A percentile compares a stretch with the other conserved stretches of the same genome.
Evolutionary conservation across 75 land plant genomes (phyloP).

Genomic region (Pinus tabuliformis): DNA sequence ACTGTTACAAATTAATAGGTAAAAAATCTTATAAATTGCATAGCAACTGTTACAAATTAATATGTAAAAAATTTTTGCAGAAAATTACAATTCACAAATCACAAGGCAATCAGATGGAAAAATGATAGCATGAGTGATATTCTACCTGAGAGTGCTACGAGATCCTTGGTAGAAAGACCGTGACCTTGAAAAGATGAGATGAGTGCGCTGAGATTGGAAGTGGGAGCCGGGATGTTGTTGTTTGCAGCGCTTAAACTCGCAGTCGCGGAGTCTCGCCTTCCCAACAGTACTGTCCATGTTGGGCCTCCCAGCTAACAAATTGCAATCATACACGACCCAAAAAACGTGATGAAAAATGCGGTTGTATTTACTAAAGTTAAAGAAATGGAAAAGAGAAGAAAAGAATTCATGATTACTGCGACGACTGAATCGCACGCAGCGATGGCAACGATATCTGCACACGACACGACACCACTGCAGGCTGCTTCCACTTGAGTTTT

Average conservation of each 20-base stretch:
- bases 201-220: conserved; percentile 1
- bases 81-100: too few relatives aligned
- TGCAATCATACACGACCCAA: background rate
- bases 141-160: conserved; percentile 30
- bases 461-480: conserved; percentile 60
- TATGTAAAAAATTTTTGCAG: too few relatives aligned
- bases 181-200: conserved; percentile 4
- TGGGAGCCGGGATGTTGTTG: conserved; percentile 11
- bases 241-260: conserved; percentile 24
- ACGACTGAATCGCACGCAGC: conserved; percentile 35
- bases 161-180: conserved; percentile 19
- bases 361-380: background rate
- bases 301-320: conserved; percentile 28
- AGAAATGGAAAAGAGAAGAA: background rate
- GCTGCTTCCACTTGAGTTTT: conserved; percentile 39
- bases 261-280: conserved; percentile 25
- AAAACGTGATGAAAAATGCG: background rate
- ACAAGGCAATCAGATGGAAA: too few relatives aligned
- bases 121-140: background rate
- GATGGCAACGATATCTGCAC: conserved; percentile 51
- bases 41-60: too few relatives aligned
- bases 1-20: too few relatives aligned
- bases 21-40: too few relatives aligned
- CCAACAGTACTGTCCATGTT: conserved; percentile 28
- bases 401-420: conserved; percentile 1